These are phyloP conservation scores for Kodamaea suecica DNA, from an alignment of 1,139 yeast species.

Conservation along the genomic window DNA sequence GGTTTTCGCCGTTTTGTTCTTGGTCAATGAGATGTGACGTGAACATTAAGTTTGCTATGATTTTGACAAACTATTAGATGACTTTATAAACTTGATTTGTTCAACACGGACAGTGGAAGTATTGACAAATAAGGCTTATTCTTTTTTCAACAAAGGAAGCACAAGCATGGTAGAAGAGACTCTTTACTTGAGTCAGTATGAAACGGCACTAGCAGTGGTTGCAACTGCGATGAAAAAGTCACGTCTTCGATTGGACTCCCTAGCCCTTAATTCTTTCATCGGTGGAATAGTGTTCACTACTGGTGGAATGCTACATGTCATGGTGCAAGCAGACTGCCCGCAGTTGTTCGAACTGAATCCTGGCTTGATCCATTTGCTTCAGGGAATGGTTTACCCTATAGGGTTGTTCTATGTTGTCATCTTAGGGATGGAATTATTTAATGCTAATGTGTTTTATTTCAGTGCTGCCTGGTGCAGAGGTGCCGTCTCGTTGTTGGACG, in stretches of 20 bases:
- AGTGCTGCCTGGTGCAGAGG: conserved; percentile 64
- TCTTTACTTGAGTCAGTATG: conserved; percentile 64
- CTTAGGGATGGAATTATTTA: conserved; percentile 71
- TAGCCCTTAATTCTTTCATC: conserved; percentile 58
- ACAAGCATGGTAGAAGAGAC: conserved; percentile 15
- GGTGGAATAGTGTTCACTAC: conserved; percentile 69
- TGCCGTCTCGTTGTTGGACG: conserved; percentile 62
- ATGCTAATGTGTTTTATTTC: conserved; percentile 68
- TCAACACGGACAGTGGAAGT: too few relatives aligned
- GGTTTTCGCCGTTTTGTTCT: too few relatives aligned
- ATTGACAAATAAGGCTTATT: conserved; percentile 12
- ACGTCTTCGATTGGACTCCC: conserved; percentile 55
- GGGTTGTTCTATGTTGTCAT: conserved; percentile 72
- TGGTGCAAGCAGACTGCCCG: conserved; percentile 52
- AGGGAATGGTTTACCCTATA: conserved; percentile 60
- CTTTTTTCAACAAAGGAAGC: not conserved
- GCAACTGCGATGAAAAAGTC: conserved; percentile 83
- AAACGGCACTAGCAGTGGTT: conserved; percentile 76
- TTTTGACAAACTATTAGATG: too few relatives aligned
- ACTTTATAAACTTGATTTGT: too few relatives aligned
- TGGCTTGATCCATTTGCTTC: conserved; percentile 51
- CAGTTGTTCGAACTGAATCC: conserved; percentile 42
- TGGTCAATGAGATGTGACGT: too few relatives aligned
- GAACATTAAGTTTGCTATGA: too few relatives aligned
- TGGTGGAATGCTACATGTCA: conserved; percentile 70